Evolutionary conservation across 2,329 filamentous ascomycete genomes (phyloP).

Genomic region (Alternaria gansuensis): DNA sequence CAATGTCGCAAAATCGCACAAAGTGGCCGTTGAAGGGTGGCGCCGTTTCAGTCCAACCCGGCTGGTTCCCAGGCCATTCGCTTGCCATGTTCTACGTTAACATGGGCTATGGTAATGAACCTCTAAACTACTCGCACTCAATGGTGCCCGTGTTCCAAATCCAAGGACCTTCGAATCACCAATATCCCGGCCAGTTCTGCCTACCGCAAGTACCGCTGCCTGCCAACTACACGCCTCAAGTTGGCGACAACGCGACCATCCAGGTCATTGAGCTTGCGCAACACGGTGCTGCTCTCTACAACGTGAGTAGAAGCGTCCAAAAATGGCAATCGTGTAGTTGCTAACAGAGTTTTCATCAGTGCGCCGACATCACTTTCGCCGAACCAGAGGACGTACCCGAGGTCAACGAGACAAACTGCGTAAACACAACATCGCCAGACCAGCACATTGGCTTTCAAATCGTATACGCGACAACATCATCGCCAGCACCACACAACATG

Average conservation of each 20-base stretch:
- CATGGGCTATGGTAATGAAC: slow-evolving; percentile 82
- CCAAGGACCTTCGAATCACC: slow-evolving; percentile 78
- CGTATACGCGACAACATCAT: slow-evolving; percentile 69
- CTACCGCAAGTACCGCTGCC: slow-evolving; percentile 89
- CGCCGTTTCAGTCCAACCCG: slow-evolving; percentile 88
- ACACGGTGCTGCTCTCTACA: slow-evolving; percentile 84
- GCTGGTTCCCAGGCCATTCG: slow-evolving; percentile 91
- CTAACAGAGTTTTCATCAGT: slow-evolving; percentile 63
- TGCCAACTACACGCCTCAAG: slow-evolving; percentile 71
- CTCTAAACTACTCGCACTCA: slow-evolving; percentile 84
- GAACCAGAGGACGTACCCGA: slow-evolving; percentile 77
- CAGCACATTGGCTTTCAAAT: slow-evolving; percentile 72
- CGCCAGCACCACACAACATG: slow-evolving; percentile 39
- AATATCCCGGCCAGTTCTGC: slow-evolving; percentile 90
- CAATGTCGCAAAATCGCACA: slow-evolving; percentile 80
- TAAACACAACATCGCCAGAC: slow-evolving; percentile 71
- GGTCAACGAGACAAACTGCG: slow-evolving; percentile 85
- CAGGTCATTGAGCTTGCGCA: slow-evolving; percentile 84
- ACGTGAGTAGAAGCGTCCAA: slow-evolving; percentile 62
- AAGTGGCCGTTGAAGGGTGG: slow-evolving; percentile 90
- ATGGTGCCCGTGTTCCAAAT: slow-evolving; percentile 86
- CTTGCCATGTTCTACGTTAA: slow-evolving; percentile 90
- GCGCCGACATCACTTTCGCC: slow-evolving; percentile 92
- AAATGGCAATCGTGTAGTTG: not conserved
- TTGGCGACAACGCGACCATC: slow-evolving; percentile 90